These are phyloP conservation scores for Trichoderma citrinoviride DNA, from an alignment of 2,329 filamentous ascomycete species.

Conservation along the genomic window DNA sequence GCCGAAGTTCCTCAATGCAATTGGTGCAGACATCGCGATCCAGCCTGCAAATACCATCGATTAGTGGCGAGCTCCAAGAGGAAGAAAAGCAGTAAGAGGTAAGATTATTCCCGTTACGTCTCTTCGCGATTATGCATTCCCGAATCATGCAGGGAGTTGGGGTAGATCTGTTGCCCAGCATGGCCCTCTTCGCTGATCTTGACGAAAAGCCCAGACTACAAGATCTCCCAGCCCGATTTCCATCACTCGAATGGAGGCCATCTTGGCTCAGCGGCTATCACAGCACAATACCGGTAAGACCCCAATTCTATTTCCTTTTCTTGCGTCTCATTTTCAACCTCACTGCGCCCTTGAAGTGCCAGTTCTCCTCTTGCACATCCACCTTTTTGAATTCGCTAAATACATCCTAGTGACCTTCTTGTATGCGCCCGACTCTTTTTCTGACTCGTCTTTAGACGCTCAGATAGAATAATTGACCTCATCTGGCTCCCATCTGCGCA, in stretches of 20 bases:
- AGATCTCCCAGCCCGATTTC: background rate
- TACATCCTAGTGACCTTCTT: background rate
- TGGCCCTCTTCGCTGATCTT: background rate
- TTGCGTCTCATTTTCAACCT: background rate
- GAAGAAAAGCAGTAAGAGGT: background rate
- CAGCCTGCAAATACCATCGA: background rate
- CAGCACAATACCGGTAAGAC: background rate
- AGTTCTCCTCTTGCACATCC: background rate
- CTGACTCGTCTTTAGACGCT: background rate
- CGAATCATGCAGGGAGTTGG: too few relatives aligned
- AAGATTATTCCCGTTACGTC: background rate
- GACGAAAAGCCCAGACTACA: background rate
- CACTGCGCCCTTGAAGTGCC: background rate
- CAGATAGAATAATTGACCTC: background rate
- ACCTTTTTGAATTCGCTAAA: background rate
- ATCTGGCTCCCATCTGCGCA: background rate
- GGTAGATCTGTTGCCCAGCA: background rate
- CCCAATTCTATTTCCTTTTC: too few relatives aligned
- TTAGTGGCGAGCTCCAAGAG: background rate
- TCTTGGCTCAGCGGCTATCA: background rate
- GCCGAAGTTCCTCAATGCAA: constrained; percentile 10
- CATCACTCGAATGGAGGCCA: background rate
- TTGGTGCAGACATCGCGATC: background rate
- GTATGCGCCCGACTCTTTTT: background rate
- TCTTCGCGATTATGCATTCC: background rate